Percentiles rank a stretch among this genome's conserved stretches.
phyloP scores from a whole-genome alignment of 768 basidiomycete species.

The Imleria badia region DNA sequence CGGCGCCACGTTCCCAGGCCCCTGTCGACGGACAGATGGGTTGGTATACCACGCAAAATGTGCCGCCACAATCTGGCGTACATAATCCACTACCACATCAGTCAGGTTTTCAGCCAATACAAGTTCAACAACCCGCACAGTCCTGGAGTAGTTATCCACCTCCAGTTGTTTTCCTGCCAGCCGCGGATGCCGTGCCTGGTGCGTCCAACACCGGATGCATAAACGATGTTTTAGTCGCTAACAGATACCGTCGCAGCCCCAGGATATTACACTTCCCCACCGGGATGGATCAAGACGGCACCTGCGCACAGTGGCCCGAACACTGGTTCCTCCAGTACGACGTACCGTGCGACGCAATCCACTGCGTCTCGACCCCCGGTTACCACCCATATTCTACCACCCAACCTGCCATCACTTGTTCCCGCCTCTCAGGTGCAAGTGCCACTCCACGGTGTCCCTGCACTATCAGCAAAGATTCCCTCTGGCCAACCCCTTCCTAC shows the following conservation, averaged over 20 bases:
- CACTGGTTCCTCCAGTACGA: background rate
- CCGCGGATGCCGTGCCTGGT: conserved; percentile 3
- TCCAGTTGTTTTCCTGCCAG: background rate
- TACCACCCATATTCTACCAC: conserved; percentile 1
- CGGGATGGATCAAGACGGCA: background rate
- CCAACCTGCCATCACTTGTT: background rate
- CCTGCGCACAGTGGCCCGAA: background rate
- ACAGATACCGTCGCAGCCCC: background rate
- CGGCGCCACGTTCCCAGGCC: background rate
- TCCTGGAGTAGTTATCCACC: conserved; percentile 11
- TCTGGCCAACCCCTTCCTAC: background rate
- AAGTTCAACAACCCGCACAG: conserved; percentile 6
- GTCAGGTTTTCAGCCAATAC: conserved; percentile 4
- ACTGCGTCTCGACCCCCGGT: background rate
- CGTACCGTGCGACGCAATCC: background rate
- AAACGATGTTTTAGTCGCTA: background rate
- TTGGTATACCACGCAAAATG: conserved; percentile 15
- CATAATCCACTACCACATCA: conserved; percentile 1
- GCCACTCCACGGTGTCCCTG: conserved; percentile 1
- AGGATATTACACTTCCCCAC: conserved; percentile 2
- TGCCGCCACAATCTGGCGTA: conserved; percentile 1
- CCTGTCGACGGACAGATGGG: conserved; percentile 6
- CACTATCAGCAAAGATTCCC: background rate
- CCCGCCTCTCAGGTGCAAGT: conserved; percentile 4
- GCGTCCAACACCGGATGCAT: background rate